Evolutionary conservation across 176 grass and related monocot species (phyloP), one percentile per base, ranked within the genome.

Genomic region (Raddia distichophylla): DNA sequence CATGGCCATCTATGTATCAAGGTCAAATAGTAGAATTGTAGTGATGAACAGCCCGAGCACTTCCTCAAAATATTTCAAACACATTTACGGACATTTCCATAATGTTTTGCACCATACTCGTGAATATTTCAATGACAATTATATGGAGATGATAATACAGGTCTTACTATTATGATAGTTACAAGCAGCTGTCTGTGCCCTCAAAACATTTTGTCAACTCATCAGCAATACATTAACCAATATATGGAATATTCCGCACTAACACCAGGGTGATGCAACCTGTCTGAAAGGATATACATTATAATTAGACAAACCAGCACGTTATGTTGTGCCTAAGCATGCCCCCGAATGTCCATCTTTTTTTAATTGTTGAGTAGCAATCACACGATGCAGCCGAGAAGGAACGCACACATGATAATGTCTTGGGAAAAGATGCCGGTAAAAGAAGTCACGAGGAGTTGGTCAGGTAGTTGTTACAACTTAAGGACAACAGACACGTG

Each of bases 1-100:
- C 62, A 53, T 68, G 27, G 37, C 49, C 52, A 80, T 74, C 45
- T 8, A 54, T 76, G 79, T 58, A 77, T 45, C 42, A 85, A 52
- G 57, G 40, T 42, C 33, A 76, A 81, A 82, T 82, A 86, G 81
- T 48, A 76, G 49, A 80, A 76, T 27, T 61, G 20, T 59, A 77
- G 66, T 7, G 54, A 66, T 37, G 49, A 81, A 47, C 40, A 18
- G 43, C 66, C 35, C 6, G 22, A 60, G 18, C 14, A 42, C 32
- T 50, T 17, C 18, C 48, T 43, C 10, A 32, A 46, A 49, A 59
- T 50, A 45, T 32, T 40, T 51, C 46, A 0, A 32, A 49, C 11
- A 72, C 71, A 47, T 56, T 16, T 69, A 2, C 16, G 42, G 7
- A 77, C 64, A 71, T 51, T 17, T 35, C 18, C 50, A 69, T 84